Evolutionary conservation across 305 asterid genomes (phyloP).

Genomic region (Plantago rigida): DNA sequence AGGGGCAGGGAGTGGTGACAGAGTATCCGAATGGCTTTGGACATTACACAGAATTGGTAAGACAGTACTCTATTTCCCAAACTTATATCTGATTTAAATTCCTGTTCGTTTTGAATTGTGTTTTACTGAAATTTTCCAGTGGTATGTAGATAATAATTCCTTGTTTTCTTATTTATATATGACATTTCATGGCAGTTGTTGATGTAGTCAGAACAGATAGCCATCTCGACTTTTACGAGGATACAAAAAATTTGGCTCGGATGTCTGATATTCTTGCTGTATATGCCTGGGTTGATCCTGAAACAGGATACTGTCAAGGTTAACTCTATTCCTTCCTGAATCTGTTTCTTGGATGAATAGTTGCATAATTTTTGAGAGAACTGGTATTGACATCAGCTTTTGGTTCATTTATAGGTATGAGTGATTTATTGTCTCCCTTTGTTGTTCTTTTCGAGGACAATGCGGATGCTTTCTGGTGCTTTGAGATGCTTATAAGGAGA

Average conservation of each 20-base stretch:
- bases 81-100: constrained; percentile 3
- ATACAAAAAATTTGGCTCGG: constrained; percentile 78
- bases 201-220: constrained; percentile 97
- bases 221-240: constrained; percentile 89
- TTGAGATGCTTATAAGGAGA: constrained; percentile 94
- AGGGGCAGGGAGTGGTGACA: constrained; percentile 53
- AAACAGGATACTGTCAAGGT: constrained; percentile 99
- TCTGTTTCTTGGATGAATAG: constrained; percentile 10
- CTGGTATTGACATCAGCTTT: constrained; percentile 2
- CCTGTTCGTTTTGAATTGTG: constrained; percentile 9
- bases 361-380: constrained; percentile 7
- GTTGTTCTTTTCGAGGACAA: constrained; percentile 92
- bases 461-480: constrained; percentile 99
- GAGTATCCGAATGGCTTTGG: constrained; percentile 98
- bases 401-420: constrained; percentile 64
- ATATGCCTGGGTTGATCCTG: constrained; percentile 96
- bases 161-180: constrained; percentile 1
- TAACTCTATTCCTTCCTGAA: constrained; percentile 21
- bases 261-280: constrained; percentile 99
- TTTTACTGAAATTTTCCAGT: constrained; percentile 13
- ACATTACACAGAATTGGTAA: constrained; percentile 88
- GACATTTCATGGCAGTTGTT: constrained; percentile 46
- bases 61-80: constrained; percentile 9
- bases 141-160: constrained; percentile 20
- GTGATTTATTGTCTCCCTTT: constrained; percentile 92